Percentiles rank a stretch among this genome's conserved stretches.
phyloP scores from a whole-genome alignment of 805 yeast genomes.

The Clavispora carvajalis region DNA sequence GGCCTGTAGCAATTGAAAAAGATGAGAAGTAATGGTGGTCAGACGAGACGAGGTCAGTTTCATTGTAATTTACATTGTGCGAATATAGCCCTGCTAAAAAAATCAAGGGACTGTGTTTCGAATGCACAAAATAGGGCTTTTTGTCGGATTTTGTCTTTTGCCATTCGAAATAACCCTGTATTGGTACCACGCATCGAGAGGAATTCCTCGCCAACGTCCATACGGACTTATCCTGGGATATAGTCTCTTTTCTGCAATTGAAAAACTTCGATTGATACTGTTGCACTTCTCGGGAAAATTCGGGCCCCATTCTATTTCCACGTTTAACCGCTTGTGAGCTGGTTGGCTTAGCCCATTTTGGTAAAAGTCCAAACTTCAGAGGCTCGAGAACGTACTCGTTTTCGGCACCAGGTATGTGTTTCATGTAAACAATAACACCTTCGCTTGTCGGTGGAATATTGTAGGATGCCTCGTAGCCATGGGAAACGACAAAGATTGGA shows the following conservation, averaged over 20 bases:
- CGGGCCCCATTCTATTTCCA: constrained; percentile 13
- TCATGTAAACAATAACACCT: constrained; percentile 38
- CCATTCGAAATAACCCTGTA: constrained; percentile 90
- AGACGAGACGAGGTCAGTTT: constrained; percentile 12
- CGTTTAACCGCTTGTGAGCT: constrained; percentile 23
- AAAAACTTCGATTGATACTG: constrained; percentile 47
- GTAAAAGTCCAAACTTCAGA: constrained; percentile 82
- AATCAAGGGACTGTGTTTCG: constrained; percentile 47
- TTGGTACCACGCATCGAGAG: constrained; percentile 69
- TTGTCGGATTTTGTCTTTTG: constrained; percentile 35
- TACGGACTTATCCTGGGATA: constrained; percentile 41
- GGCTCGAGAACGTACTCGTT: constrained; percentile 30
- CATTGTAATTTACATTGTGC: constrained; percentile 29
- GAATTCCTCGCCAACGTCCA: constrained; percentile 52
- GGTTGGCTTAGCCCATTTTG: constrained; percentile 54
- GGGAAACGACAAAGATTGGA: constrained; percentile 4
- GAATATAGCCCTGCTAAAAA: constrained; percentile 53
- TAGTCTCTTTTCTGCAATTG: constrained; percentile 69
- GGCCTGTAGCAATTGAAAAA: constrained; percentile 70
- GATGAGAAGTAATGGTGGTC: constrained; percentile 31
- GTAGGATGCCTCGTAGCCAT: constrained; percentile 34
- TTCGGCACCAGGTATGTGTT: constrained; percentile 3
- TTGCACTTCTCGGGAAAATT: constrained; percentile 28
- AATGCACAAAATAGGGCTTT: constrained; percentile 60
- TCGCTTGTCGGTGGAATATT: constrained; percentile 59